These are phyloP conservation scores for Neofusicoccum laricinum DNA, from an alignment of 2,329 filamentous ascomycete genomes.

Conservation along the genomic window DNA sequence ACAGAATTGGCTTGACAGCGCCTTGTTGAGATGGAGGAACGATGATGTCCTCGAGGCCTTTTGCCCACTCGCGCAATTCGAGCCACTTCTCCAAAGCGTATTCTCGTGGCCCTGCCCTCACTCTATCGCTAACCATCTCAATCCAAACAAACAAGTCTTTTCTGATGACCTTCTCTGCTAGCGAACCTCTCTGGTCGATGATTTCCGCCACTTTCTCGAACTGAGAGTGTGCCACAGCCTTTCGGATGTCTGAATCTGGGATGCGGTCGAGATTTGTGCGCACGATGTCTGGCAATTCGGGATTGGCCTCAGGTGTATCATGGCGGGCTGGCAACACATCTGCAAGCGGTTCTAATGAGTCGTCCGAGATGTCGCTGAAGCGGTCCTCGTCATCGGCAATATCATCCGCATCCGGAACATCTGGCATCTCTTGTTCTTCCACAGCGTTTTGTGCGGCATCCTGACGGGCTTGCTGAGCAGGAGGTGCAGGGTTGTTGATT, in stretches of 20 bases:
- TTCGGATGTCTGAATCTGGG: neutral
- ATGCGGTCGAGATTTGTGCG: neutral
- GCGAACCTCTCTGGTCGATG: neutral
- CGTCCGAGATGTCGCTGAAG: constrained; percentile 1
- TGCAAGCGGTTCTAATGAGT: neutral
- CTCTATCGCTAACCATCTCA: neutral
- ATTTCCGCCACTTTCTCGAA: neutral
- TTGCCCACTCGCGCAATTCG: constrained; percentile 2
- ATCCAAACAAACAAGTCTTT: constrained; percentile 9
- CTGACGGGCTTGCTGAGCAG: constrained; percentile 22
- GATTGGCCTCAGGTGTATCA: neutral
- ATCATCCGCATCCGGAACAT: constrained; percentile 14
- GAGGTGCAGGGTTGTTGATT: constrained; percentile 22
- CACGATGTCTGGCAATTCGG: neutral
- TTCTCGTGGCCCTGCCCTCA: neutral
- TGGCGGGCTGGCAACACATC: neutral
- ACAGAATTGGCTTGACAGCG: neutral
- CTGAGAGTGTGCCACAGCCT: neutral
- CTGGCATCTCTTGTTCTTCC: constrained; percentile 19
- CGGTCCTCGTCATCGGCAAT: neutral
- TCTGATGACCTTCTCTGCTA: neutral
- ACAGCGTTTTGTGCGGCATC: constrained; percentile 22
- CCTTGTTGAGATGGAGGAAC: neutral
- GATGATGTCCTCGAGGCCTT: neutral
- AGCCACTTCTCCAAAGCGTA: neutral